Evolutionary conservation across 139 green algal species (phyloP).

Genomic region (Tetraselmis striata): DNA sequence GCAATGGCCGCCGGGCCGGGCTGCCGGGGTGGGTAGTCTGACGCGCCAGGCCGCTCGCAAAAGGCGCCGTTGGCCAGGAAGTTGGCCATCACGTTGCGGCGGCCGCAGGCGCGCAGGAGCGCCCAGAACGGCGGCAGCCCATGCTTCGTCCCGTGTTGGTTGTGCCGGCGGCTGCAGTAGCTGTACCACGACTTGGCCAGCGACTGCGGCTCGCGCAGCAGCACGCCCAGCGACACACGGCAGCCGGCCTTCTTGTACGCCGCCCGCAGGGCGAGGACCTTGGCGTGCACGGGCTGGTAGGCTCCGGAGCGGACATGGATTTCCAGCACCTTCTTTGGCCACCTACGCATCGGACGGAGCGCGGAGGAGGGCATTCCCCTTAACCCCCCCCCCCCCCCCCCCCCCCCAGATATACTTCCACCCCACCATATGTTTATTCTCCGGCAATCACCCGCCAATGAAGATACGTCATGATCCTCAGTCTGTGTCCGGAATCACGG

Average conservation of each 20-base stretch:
- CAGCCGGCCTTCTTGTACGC: not conserved
- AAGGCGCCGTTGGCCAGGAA: not conserved
- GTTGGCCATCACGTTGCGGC: not conserved
- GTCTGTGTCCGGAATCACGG: no score
- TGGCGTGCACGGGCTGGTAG: not conserved
- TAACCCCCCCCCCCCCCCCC: no score
- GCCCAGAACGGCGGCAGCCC: not conserved
- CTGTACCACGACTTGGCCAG: not conserved
- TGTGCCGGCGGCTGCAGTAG: not conserved
- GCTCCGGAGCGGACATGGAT: not conserved
- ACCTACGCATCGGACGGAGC: no score
- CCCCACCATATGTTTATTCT: no score
- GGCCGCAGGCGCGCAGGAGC: not conserved
- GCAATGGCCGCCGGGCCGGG: not conserved
- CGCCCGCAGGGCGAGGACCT: not conserved
- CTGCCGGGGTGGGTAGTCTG: no score
- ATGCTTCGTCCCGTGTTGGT: not conserved
- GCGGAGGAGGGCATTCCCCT: no score
- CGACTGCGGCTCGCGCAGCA: not conserved
- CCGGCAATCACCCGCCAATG: no score
- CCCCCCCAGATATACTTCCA: no score
- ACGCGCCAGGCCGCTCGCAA: not conserved
- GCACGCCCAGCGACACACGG: not conserved
- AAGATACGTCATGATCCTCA: no score
- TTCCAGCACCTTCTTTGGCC: not conserved